Base-by-base conservation (phyloP, 2,329 filamentous ascomycete species). In the Fusarium sulawesiense region DNA sequence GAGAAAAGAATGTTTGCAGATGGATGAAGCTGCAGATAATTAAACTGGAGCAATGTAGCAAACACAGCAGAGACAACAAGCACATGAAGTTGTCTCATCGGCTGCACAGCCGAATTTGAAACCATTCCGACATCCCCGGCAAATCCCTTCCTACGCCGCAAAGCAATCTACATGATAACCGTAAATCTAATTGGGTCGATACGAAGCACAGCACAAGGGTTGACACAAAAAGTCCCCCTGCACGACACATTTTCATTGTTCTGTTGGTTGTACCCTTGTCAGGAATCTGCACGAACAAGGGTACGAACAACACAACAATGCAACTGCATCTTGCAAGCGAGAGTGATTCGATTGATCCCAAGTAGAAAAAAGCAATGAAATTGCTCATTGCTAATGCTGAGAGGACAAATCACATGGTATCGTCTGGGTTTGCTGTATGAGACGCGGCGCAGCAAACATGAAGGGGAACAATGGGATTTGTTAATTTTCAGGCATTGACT, bases 61-160 rank as follows among this genome's bases (percentile, higher is more conserved):
- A 29, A 47, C 18, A 29, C 11, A 7, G 18, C 25, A 14, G 23
- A 53, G 32, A 42, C 18, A 25, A 53, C 32, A 53, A 29, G 49
- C 18, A 20, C 1, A 27, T 41, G 23, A 53, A 41, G 49, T 53
- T 29, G 34, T 42, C 49, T 23, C 23, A 29, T 53, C 49, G 49
- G 49, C 49, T 53, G 40, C 51, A 55, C 27, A 55, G 32, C 40
- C 40, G 51, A 46, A 46, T 55, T 14, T 53, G 49, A 53, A 53
- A 53, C 49, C 49, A 34, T 41, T 18, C 49, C 49, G 49, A 18
- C 13, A 10, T 25, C 49, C 49, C 23, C 49, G 32, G 23, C 11
- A 29, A 37, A 42, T 53, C 49, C 34, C 5, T 45, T 25, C 16
- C 42, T 45, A 14, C 13, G 34, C 14, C 21, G 9, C 14, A 18